Conservation (phyloP, 768 basidiomycete genomes). For the Hygrocybe punicea region DNA sequence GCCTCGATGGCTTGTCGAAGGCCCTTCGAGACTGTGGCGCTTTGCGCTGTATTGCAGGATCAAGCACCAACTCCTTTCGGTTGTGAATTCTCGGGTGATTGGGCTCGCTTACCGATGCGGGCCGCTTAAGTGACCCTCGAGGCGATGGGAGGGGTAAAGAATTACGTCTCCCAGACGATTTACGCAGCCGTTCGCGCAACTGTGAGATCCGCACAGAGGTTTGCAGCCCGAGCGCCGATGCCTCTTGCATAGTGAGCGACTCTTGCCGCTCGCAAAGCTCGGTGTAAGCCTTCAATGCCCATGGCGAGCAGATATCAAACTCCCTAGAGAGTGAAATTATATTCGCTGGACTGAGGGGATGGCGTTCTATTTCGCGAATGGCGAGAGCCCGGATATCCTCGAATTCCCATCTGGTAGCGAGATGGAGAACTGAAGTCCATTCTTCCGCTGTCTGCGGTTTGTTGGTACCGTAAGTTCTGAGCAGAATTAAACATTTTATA, state of each 20-base stretch:
- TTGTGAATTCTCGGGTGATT: not conserved
- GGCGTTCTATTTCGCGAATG: slow-evolving; percentile 4
- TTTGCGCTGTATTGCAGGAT: not conserved
- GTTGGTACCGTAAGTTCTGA: slow-evolving; percentile 2
- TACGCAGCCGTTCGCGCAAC: slow-evolving; percentile 49
- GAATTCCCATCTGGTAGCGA: slow-evolving; percentile 13
- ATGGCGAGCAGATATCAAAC: slow-evolving; percentile 5
- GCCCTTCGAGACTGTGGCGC: not conserved
- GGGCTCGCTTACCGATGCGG: not conserved
- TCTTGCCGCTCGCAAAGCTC: slow-evolving; percentile 50
- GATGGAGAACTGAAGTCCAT: slow-evolving; percentile 9
- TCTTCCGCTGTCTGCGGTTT: slow-evolving; percentile 5
- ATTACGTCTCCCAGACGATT: slow-evolving; percentile 10
- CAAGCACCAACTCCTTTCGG: too few species aligned
- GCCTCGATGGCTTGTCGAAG: not conserved
- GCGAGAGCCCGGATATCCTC: slow-evolving; percentile 2
- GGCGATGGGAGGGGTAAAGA: not conserved
- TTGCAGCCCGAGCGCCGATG: slow-evolving; percentile 50
- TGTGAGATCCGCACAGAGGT: slow-evolving; percentile 47
- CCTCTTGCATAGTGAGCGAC: slow-evolving; percentile 55
- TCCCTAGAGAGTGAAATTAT: slow-evolving; percentile 4
- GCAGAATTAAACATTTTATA: not conserved
- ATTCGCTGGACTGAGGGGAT: slow-evolving; percentile 2
- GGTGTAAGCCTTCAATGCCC: slow-evolving; percentile 46
- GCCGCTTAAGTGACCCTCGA: not conserved